Conservation (phyloP, 164 flowering plant genomes). For the Vitis labrusca region DNA sequence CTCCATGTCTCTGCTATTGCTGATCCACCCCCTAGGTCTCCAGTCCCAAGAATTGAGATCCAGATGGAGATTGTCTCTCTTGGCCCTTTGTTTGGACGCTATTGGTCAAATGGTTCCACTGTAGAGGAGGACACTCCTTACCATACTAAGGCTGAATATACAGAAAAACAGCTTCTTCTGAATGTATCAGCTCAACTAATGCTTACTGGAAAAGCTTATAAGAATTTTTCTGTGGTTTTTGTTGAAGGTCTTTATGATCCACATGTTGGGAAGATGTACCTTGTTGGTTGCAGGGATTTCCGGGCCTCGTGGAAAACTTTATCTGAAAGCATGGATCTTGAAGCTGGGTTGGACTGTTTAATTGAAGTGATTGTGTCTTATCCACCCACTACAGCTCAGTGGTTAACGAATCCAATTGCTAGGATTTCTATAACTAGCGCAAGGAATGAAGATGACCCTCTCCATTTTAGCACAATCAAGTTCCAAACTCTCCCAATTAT, state of each 20-base stretch:
- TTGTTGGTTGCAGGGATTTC: constrained; percentile 85
- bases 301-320: constrained; percentile 61
- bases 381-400: constrained; percentile 69
- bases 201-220: constrained; percentile 36
- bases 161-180: constrained; percentile 72
- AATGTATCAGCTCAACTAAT: constrained; percentile 83
- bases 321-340: constrained; percentile 73
- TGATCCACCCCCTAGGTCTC: constrained; percentile 34
- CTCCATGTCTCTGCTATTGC: constrained; percentile 51
- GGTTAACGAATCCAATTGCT: constrained; percentile 76
- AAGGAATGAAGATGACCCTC: constrained; percentile 76
- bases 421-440: constrained; percentile 68
- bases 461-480: constrained; percentile 50
- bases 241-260: constrained; percentile 84
- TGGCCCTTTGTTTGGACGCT: constrained; percentile 68
- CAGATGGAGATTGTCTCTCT: constrained; percentile 65
- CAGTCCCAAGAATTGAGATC: constrained; percentile 29
- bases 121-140: constrained; percentile 32
- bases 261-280: constrained; percentile 74
- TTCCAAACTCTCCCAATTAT: constrained; percentile 67
- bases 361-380: constrained; percentile 72
- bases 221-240: constrained; percentile 50
- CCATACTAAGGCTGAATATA: constrained; percentile 42
- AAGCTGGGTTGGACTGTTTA: constrained; percentile 79
- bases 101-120: constrained; percentile 40